Evolutionary conservation across 2,329 filamentous ascomycete genomes (phyloP), one percentile per base, ranked within the genome.

Genomic region (Xenosphaeropsis pyriputrescens): DNA sequence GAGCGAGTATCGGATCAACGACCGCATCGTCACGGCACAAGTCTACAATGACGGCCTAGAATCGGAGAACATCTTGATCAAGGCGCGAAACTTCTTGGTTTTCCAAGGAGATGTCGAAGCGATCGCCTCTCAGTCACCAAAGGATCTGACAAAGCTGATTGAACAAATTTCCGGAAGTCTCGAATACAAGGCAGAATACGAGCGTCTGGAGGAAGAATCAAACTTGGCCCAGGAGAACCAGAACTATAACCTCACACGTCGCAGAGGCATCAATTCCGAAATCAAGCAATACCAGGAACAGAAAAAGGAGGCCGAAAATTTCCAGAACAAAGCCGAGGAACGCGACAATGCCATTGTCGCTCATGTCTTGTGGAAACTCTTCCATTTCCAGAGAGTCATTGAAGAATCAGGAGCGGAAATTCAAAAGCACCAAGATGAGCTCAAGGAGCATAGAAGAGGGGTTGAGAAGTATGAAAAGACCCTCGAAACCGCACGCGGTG

Each of bases 101-200:
- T 98, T 98, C 57, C 91, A 98, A 59, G 93, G 91, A 47, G 91
- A 98, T 55, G 89, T 98, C 14, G 91, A 98, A 58, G 84, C 86
- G 17, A 95, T 98, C 52, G 93, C 91, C 2, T 86, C 86, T 6
- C 91, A 96, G 56, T 93, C 86, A 1, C 86, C 91, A 0, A 88
- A 86, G 49, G 91, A 96, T 52, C 72, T 98, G 30, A 98, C 91
- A 1, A 75, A 85, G 36, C 65, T 98, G 36, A 93, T 98, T 40
- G 91, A 98, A 61, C 91, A 96, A 59, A 96, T 98, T 44, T 96
- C 89, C 1, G 91, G 91, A 34, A 95, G 88, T 58, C 62, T 96
- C 37, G 91, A 98, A 51, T 85, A 88, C 62, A 96, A 96, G 60
- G 73, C 77, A 8, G 86, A 95, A 49, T 98, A 98, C 56, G 93